These are phyloP conservation scores for Pseudogymnoascus sp. DNA, from an alignment of 2,329 filamentous ascomycete genomes.

Conservation along the genomic window DNA sequence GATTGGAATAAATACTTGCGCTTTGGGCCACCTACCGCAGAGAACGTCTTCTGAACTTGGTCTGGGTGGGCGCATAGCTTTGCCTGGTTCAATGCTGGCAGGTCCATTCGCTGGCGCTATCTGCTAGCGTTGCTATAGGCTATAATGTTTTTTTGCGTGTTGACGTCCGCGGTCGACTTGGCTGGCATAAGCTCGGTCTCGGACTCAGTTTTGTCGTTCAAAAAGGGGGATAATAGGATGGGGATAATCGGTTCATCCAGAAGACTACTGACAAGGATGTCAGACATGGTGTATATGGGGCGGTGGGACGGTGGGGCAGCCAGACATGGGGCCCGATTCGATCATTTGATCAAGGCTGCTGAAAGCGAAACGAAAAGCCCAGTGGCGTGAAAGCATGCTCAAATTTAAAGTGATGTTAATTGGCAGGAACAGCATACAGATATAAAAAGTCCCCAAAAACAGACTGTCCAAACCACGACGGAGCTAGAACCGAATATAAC, in stretches of 20 bases:
- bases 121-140: background rate
- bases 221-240: background rate
- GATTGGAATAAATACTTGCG: background rate
- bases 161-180: background rate
- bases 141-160: background rate
- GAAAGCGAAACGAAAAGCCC: too few relatives aligned
- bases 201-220: background rate
- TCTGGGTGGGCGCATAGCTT: background rate
- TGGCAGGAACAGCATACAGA: too few relatives aligned
- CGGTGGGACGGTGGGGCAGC: too few relatives aligned
- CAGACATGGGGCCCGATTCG: too few relatives aligned
- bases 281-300: too few relatives aligned
- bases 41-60: background rate
- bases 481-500: too few relatives aligned
- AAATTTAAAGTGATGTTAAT: too few relatives aligned
- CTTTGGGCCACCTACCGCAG: background rate
- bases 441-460: too few relatives aligned
- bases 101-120: background rate
- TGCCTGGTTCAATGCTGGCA: background rate
- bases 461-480: too few relatives aligned
- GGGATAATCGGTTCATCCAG: background rate
- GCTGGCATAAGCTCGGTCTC: background rate
- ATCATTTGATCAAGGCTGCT: too few relatives aligned
- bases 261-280: too few relatives aligned
- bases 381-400: too few relatives aligned